Evolutionary conservation across 345 rosid genomes (phyloP).

Genomic region (Dipteronia dyeriana): DNA sequence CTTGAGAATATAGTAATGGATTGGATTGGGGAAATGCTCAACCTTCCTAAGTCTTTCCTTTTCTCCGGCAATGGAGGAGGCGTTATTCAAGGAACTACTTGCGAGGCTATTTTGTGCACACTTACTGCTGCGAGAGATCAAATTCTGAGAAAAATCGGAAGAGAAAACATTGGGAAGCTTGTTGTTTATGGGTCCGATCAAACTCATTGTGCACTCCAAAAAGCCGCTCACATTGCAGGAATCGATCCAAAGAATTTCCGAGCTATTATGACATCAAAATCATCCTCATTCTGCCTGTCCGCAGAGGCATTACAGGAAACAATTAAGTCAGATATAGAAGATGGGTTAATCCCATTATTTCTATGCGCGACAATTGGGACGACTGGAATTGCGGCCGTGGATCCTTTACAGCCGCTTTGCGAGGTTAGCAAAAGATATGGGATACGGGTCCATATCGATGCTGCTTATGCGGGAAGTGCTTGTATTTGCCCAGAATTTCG

Average conservation of each 20-base stretch:
- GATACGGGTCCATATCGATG: constrained; percentile 58
- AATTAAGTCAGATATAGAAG: constrained; percentile 19
- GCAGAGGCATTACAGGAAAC: constrained; percentile 9
- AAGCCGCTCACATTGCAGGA: constrained; percentile 45
- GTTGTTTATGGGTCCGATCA: constrained; percentile 51
- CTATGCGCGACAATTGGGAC: constrained; percentile 46
- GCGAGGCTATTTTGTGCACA: constrained; percentile 43
- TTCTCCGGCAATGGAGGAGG: constrained; percentile 45
- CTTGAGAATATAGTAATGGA: constrained; percentile 46
- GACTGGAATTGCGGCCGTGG: constrained; percentile 32
- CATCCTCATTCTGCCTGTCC: constrained; percentile 24
- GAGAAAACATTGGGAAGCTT: constrained; percentile 22
- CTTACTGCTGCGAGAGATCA: constrained; percentile 41
- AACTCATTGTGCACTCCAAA: constrained; percentile 35
- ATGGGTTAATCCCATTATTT: constrained; percentile 34
- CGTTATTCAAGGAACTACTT: constrained; percentile 37
- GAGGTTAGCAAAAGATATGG: constrained; percentile 17
- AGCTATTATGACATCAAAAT: constrained; percentile 31
- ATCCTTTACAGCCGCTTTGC: constrained; percentile 30
- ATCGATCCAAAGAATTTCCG: constrained; percentile 47
- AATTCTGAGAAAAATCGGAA: constrained; percentile 23
- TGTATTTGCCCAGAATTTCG: constrained; percentile 62
- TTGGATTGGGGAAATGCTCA: constrained; percentile 44
- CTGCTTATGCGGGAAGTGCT: constrained; percentile 50
- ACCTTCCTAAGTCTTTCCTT: constrained; percentile 39